Conservation (phyloP, 176 grass and related monocot genomes). For the Rhynchospora tenuis region DNA sequence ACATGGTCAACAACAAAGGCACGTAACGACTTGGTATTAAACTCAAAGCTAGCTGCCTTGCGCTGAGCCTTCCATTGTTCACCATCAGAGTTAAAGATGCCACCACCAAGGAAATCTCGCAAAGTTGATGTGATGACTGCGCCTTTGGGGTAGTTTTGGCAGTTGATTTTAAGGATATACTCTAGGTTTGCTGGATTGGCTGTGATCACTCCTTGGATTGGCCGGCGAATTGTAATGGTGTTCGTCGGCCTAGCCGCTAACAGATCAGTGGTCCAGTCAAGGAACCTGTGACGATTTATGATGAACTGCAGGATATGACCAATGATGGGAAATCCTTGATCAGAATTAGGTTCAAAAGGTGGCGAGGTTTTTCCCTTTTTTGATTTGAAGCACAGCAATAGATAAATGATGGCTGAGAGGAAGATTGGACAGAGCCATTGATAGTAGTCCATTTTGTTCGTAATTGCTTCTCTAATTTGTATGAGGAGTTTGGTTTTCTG, state of each 20-base stretch:
- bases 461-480: background rate
- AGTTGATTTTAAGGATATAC: slow-evolving; percentile 23
- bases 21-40: slow-evolving; percentile 18
- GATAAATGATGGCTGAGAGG: background rate
- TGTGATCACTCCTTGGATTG: slow-evolving; percentile 18
- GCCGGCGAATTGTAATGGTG: slow-evolving; percentile 11
- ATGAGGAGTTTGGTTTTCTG: background rate
- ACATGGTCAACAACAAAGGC: slow-evolving; percentile 26
- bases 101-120: slow-evolving; percentile 23
- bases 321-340: background rate
- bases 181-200: slow-evolving; percentile 25
- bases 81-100: slow-evolving; percentile 31
- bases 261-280: slow-evolving; percentile 27
- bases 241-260: slow-evolving; percentile 16
- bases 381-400: background rate
- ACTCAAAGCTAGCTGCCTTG: slow-evolving; percentile 27
- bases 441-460: background rate
- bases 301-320: slow-evolving; percentile 31
- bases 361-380: background rate
- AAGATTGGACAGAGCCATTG: background rate
- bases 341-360: background rate
- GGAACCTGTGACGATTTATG: slow-evolving; percentile 24
- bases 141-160: slow-evolving; percentile 23
- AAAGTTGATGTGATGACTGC: slow-evolving; percentile 9
- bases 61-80: slow-evolving; percentile 32